A percentile compares a stretch with the other conserved stretches of the same genome.
Conservation (phyloP, 2,329 filamentous ascomycete genomes). For the Ophiocordyceps camponoti-leonardi region DNA sequence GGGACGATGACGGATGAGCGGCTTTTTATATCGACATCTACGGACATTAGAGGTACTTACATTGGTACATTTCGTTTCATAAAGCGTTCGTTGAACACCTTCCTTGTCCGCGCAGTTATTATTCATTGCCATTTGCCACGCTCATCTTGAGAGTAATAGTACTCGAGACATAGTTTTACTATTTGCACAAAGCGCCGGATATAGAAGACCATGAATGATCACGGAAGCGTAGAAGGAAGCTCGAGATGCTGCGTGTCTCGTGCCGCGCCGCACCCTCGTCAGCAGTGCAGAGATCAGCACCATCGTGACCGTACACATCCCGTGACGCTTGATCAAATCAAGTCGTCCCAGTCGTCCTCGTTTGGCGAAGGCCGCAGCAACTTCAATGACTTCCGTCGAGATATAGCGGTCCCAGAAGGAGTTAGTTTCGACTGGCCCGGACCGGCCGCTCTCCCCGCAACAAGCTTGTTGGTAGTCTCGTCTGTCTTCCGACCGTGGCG, state of each 20-base stretch:
- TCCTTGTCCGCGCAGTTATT: too few relatives aligned
- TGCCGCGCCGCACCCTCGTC: not conserved
- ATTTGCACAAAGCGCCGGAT: too few relatives aligned
- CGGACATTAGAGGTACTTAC: too few relatives aligned
- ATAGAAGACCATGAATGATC: too few relatives aligned
- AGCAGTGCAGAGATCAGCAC: not conserved
- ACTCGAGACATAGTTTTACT: too few relatives aligned
- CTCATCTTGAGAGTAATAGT: too few relatives aligned
- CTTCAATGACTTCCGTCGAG: not conserved
- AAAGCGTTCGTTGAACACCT: too few relatives aligned
- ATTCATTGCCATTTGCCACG: too few relatives aligned
- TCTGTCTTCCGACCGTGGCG: not conserved
- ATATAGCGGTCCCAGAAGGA: not conserved
- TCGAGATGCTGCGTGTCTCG: not conserved
- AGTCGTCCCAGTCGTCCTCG: slow-evolving; percentile 7
- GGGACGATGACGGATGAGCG: too few relatives aligned
- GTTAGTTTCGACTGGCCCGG: not conserved
- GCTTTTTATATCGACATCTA: too few relatives aligned
- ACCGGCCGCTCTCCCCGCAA: not conserved
- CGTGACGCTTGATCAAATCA: slow-evolving; percentile 2
- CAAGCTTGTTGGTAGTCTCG: not conserved
- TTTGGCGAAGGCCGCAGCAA: not conserved
- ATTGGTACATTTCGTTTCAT: too few relatives aligned
- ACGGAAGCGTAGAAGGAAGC: too few relatives aligned
- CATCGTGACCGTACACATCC: not conserved